Evolutionary conservation across 2,329 filamentous ascomycete species (phyloP), one percentile per base, ranked within the genome.

Genomic region (Penicillium rolfsii): DNA sequence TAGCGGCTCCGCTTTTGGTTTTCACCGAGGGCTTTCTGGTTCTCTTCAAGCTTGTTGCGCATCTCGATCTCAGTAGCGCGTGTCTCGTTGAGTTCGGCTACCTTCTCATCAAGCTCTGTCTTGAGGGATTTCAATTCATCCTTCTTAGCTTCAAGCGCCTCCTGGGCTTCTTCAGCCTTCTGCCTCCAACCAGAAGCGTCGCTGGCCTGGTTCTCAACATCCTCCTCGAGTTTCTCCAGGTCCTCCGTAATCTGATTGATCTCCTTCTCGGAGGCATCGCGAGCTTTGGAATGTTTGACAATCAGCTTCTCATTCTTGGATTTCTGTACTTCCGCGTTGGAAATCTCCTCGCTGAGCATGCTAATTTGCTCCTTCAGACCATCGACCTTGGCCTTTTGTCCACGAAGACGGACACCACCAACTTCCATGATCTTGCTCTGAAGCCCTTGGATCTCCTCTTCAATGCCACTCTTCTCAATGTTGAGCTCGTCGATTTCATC

Each of bases 351-450:
- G 55, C 87, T 89, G 62, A 96, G 84, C 12, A 88, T 86, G 52
- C 89, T 83, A 58, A 98, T 93, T 73, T 96, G 89, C 70, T 93
- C 90, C 74, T 96, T 97, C 65, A 96, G 81, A 6, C 88, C 85
- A 73, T 98, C 94, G 36, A 99, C 93, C 81, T 91, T 96, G 63
- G 91, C 88, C 69, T 95, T 93, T 74, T 99, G 94, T 19, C 89
- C 86, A 58, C 95, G 89, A 19, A 99, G 87, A 78, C 91, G 93
- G 71, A 98, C 93, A 77, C 95, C 95, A 72, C 95, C 95, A 64
- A 97, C 89, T 77, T 97, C 90, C 95, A 99, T 98, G 72, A 99
- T 99, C 82, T 93, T 96, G 83, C 95, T 89, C 74, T 99, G 94
- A 1, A 99, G 83, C 22, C 84, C 84, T 78, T 96, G 94, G 78